phyloP scores from a whole-genome alignment of 306 rosid genomes.

The Arachis stenosperma region DNA sequence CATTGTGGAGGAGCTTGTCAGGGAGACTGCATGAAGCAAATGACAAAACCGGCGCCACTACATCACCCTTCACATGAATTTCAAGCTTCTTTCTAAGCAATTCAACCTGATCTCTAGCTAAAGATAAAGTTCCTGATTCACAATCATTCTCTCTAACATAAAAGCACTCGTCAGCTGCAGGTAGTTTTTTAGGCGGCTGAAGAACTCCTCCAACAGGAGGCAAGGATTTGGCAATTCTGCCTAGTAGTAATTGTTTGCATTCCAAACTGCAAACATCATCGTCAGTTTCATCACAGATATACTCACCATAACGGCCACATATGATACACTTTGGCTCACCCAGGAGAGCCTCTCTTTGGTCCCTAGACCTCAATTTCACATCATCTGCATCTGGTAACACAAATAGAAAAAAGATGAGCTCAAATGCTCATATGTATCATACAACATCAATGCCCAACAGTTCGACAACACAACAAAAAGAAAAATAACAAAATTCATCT shows the following conservation, averaged over 20 bases:
- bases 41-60: slow-evolving; percentile 62
- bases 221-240: slow-evolving; percentile 43
- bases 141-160: slow-evolving; percentile 59
- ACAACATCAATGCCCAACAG: slow-evolving; percentile 13
- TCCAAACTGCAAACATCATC: slow-evolving; percentile 88
- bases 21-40: slow-evolving; percentile 66
- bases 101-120: slow-evolving; percentile 49
- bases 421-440: not conserved
- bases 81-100: slow-evolving; percentile 64
- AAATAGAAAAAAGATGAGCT: slow-evolving; percentile 21
- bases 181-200: slow-evolving; percentile 44
- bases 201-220: slow-evolving; percentile 30
- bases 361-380: slow-evolving; percentile 59
- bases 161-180: slow-evolving; percentile 75
- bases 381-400: slow-evolving; percentile 39
- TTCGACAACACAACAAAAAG: not conserved
- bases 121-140: slow-evolving; percentile 40
- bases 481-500: not conserved
- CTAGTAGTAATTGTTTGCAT: slow-evolving; percentile 63
- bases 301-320: slow-evolving; percentile 87
- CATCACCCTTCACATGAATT: slow-evolving; percentile 65
- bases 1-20: slow-evolving; percentile 68
- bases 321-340: slow-evolving; percentile 75
- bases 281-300: slow-evolving; percentile 78
- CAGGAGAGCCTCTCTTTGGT: slow-evolving; percentile 73